Base-by-base conservation (phyloP, 2,329 filamentous ascomycete species). In the Kalmusia sp. region DNA sequence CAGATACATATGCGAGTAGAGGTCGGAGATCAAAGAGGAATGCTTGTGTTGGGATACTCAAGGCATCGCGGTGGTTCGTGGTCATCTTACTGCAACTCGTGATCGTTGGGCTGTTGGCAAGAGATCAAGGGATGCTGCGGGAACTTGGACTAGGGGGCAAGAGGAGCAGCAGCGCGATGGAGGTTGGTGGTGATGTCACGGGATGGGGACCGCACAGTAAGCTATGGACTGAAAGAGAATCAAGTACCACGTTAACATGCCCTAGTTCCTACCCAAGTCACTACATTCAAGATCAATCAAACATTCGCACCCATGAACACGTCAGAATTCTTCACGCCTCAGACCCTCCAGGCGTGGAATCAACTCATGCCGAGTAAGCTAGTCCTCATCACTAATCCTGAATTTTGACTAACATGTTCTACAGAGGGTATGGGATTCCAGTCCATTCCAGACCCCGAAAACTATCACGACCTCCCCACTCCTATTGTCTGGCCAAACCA, bases 231-330 rank as follows among this genome's bases (percentile, higher is more conserved):
- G 9, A 7, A 3, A 15, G 15, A 30, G 37, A 11, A 17, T 8
- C 37, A 33, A 3, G n/a, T n/a, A 14, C 22, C 17, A 2, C 4
- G 21, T 31, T 63, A 51, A 67, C 21, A 6, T 0, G 6, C n/a
- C 1, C 0, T 41, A 72, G 68, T 72, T 19, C 68, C 68, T 11
- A 71, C 68, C 6, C 65, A 69, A 51, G 58, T 71, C 49, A 69
- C 65, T 24, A 67, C 57, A n/a, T 72, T 72, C 58, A 43, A 67
- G 11, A 63, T 71, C 46, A 71, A 71, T 38, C 69, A 72, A 50
- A 71, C 69, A 2, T 71, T 68, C 43, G 68, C 69, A 3, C 68
- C 68, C 11, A 69, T 69, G 55, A 70, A 71, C 53, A 72, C 69
- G 1, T 69, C 69, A 6, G 68, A 72, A 8, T 72, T 72, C 61